Conservation (phyloP, 2,329 filamentous ascomycete genomes). For the Escovopsis sp. region DNA sequence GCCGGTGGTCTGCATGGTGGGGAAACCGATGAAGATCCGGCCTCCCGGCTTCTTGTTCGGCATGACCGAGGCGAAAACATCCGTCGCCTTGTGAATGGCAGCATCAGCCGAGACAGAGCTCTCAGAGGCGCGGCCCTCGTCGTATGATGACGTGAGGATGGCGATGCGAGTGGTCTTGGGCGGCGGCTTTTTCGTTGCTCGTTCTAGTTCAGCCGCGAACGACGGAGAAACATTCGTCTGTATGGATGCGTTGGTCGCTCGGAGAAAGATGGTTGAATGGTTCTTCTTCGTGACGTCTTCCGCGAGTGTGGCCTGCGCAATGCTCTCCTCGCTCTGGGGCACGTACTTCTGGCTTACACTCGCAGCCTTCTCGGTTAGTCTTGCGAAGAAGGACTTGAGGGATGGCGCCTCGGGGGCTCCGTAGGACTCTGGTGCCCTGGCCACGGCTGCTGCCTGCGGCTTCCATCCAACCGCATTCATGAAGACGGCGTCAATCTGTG, state of each 20-base stretch:
- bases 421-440: conserved; percentile 34
- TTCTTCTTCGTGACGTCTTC: conserved; percentile 59
- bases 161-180: conserved; percentile 76
- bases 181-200: conserved; percentile 93
- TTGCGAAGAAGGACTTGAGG: conserved; percentile 65
- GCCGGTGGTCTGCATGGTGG: conserved; percentile 92
- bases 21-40: conserved; percentile 92
- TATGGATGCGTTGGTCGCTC: conserved; percentile 73
- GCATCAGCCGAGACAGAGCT: conserved; percentile 25
- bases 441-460: conserved; percentile 28
- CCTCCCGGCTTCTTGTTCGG: conserved; percentile 71
- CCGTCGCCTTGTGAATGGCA: conserved; percentile 42
- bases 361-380: conserved; percentile 46
- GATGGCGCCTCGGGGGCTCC: conserved; percentile 40
- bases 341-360: conserved; percentile 38
- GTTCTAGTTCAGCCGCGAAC: conserved; percentile 75
- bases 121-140: conserved; percentile 57
- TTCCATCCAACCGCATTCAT: conserved; percentile 85
- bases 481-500: conserved; percentile 82
- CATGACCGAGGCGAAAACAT: conserved; percentile 81
- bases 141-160: conserved; percentile 81
- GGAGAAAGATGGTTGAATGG: conserved; percentile 71
- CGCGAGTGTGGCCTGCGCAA: conserved; percentile 44
- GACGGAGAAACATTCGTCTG: conserved; percentile 57
- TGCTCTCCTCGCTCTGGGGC: conserved; percentile 46